Evolutionary conservation across 257 asterid genomes (phyloP).

Genomic region (Henckelia pumila): DNA sequence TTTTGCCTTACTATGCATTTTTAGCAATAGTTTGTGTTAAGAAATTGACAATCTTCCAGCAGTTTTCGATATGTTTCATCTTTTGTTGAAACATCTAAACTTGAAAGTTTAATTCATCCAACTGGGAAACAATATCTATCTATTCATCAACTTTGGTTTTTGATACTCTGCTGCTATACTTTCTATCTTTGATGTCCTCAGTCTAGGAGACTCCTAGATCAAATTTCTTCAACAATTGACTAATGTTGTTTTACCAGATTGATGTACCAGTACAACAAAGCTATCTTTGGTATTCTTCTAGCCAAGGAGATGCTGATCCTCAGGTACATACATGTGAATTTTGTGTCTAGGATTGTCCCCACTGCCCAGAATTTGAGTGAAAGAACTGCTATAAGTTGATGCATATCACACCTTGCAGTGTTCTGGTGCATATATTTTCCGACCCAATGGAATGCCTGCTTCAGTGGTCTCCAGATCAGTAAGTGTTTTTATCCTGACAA

Average conservation of each 20-base stretch:
- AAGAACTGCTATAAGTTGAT: conserved; percentile 19
- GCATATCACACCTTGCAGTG: conserved; percentile 36
- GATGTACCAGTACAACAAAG: conserved; percentile 78
- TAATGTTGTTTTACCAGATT: conserved; percentile 41
- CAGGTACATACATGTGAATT: conserved; percentile 42
- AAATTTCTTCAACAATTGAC: conserved; percentile 5
- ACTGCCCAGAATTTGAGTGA: background rate
- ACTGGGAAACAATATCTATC: background rate
- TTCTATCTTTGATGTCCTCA: background rate
- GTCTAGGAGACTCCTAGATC: conserved; percentile 4
- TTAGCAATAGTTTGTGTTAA: background rate
- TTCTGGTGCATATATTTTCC: conserved; percentile 92
- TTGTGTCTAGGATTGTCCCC: background rate
- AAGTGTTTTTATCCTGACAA: conserved; percentile 23
- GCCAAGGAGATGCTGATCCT: conserved; percentile 47
- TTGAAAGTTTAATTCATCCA: background rate
- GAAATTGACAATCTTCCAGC: too few relatives aligned
- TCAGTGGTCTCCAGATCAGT: conserved; percentile 64
- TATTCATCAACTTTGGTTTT: conserved; percentile 6
- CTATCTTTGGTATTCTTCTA: conserved; percentile 77
- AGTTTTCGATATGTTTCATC: background rate
- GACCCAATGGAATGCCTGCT: conserved; percentile 60
- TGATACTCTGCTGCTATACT: background rate
- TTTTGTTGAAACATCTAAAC: background rate
- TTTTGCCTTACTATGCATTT: background rate